Evolutionary conservation across 768 basidiomycete species (phyloP), one percentile per base, ranked within the genome.

Genomic region (Amanita pallidorosea): DNA sequence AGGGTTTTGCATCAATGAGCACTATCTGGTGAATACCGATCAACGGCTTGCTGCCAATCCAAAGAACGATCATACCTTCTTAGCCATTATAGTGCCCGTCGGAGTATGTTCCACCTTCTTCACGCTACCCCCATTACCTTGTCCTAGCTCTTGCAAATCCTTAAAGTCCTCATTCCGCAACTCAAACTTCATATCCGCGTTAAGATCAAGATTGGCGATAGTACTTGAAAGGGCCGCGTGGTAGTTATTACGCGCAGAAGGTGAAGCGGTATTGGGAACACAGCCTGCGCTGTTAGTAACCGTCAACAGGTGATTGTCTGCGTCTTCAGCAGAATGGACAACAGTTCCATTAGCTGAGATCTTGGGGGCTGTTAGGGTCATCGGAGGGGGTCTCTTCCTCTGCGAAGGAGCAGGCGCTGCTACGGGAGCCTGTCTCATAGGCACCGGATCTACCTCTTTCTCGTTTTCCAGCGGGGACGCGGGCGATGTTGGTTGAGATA

Each of bases 91-190:
- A 13, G 83, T 91, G 35, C 85, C 84, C 29, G 92, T 90, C 11
- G 92, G 92, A 12, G 79, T 74, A 63, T 99, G 96, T 66, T 94
- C 83, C 15, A 96, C 94, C 68, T 88, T 89, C 67, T 93, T 93
- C 44, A 99, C 96, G 49, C 94, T 96, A 49, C 96, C 96, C 1
- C 96, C 94, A 61, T 98, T 98, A 3, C 96, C 96, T 57, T 89
- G 84, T 3, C 96, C 96, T 3, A 99, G 75, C 66, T 99, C 96
- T 49, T 80, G 78, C 42, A 98, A 63, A 56, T 94, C 88, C 67
- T 85, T 85, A 62, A 99, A 70, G 64, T 98, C 96, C 63, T 95
- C 93, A 58, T 85, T 82, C 58, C 80, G 74, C 58, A 98, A 69
- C 60, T 95, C 88, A 57, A 76, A 83, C 67, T 88, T 88, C 64